Evolutionary conservation across 1,139 yeast genomes (phyloP).

Genomic region (Scheffersomyces segobiensis): DNA sequence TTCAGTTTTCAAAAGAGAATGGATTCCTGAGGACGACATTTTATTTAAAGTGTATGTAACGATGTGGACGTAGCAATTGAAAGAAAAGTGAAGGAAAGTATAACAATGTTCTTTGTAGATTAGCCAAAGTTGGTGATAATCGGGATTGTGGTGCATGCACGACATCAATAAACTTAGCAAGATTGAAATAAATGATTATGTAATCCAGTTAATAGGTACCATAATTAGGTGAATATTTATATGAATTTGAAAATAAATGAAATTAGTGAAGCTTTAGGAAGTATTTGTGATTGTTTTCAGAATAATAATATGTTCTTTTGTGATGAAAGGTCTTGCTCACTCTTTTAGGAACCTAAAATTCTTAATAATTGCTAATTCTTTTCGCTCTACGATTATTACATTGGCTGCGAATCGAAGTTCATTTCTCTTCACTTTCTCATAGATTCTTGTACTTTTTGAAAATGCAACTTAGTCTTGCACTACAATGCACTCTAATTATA

Average conservation of each 20-base stretch:
- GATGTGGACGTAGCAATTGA: neutral
- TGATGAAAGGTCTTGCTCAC: too few species aligned
- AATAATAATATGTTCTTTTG: too few species aligned
- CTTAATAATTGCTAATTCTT: too few species aligned
- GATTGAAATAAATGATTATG: too few species aligned
- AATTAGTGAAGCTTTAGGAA: too few species aligned
- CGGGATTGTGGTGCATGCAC: neutral
- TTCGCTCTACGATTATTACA: neutral
- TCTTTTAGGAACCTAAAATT: too few species aligned
- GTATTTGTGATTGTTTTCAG: too few species aligned
- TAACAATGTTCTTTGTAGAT: neutral
- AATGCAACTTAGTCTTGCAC: neutral
- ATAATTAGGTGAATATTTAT: too few species aligned
- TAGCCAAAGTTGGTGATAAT: neutral
- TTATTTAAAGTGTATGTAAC: neutral
- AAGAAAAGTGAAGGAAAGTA: neutral
- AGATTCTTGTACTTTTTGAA: too few species aligned
- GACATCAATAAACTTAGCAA: neutral
- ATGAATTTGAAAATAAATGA: too few species aligned
- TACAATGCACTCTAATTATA: neutral
- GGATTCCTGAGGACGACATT: constrained; percentile 26
- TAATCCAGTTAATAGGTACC: too few species aligned
- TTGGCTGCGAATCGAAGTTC: neutral
- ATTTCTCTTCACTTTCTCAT: neutral
- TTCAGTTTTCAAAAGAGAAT: constrained; percentile 63